Evolutionary conservation across 2,329 filamentous ascomycete genomes (phyloP).

Genomic region (Penicillium glabrum): DNA sequence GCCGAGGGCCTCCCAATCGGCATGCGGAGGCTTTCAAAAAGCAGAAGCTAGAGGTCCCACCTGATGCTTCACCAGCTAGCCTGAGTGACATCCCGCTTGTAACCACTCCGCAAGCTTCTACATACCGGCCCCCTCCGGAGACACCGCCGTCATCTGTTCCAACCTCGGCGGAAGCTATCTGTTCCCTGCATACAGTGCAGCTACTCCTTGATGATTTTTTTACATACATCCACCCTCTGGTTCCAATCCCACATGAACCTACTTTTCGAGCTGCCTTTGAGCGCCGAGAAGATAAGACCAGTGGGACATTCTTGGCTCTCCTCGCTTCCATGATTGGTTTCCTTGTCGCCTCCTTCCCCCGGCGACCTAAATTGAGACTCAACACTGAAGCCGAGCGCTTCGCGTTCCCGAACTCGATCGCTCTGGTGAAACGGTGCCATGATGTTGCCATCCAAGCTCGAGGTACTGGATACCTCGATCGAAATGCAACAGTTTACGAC

Average conservation of each 20-base stretch:
- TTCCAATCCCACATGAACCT: slow-evolving; percentile 48
- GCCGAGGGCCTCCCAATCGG: slow-evolving; percentile 65
- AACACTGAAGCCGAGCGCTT: slow-evolving; percentile 37
- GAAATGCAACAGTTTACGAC: slow-evolving; percentile 44
- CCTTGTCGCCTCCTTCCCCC: slow-evolving; percentile 46
- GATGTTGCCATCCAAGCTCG: slow-evolving; percentile 45
- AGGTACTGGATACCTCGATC: slow-evolving; percentile 45
- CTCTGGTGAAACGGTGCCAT: slow-evolving; percentile 44
- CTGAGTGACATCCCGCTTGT: slow-evolving; percentile 45
- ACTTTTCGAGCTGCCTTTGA: slow-evolving; percentile 46
- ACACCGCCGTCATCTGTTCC: slow-evolving; percentile 42
- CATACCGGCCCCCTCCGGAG: slow-evolving; percentile 13
- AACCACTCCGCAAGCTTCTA: slow-evolving; percentile 28
- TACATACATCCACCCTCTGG: slow-evolving; percentile 48
- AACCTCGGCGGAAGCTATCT: slow-evolving; percentile 52
- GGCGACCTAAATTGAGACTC: slow-evolving; percentile 43
- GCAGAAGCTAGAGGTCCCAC: slow-evolving; percentile 48
- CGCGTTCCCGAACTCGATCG: slow-evolving; percentile 44
- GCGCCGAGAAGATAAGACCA: slow-evolving; percentile 42
- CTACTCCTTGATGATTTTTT: slow-evolving; percentile 49
- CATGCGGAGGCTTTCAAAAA: slow-evolving; percentile 68
- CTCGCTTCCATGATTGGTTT: slow-evolving; percentile 48
- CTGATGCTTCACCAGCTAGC: slow-evolving; percentile 36
- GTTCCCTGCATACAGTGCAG: slow-evolving; percentile 40
- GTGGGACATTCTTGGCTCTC: slow-evolving; percentile 44